These are phyloP conservation scores for Gossypium ekmanianum DNA, from an alignment of 345 rosid genomes.

Conservation along the genomic window DNA sequence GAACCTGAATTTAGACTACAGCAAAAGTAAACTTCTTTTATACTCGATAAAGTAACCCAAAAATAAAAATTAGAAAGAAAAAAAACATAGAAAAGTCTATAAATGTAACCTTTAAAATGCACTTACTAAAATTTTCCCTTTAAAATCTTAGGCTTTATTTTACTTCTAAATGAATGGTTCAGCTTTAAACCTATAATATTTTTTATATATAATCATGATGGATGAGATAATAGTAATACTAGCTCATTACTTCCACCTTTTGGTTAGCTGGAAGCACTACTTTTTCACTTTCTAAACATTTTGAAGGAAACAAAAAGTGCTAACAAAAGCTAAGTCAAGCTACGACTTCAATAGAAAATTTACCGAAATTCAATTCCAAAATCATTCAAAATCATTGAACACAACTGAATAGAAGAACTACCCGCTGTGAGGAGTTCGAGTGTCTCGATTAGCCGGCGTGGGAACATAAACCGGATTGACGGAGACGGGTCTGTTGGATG, in stretches of 20 bases:
- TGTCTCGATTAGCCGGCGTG: constrained; percentile 58
- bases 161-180: not conserved
- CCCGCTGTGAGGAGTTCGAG: constrained; percentile 98
- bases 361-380: not conserved
- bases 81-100: not conserved
- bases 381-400: not conserved
- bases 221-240: not conserved
- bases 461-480: constrained; percentile 58
- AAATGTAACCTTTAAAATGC: not conserved
- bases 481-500: constrained; percentile 18
- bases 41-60: not conserved
- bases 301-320: not conserved
- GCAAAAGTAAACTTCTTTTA: not conserved
- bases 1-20: not conserved
- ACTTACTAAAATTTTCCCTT: not conserved
- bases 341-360: not conserved
- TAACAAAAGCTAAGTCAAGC: not conserved
- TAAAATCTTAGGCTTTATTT: not conserved
- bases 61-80: not conserved
- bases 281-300: not conserved
- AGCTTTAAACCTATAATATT: not conserved
- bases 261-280: no score
- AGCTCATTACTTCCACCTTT: not conserved
- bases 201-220: not conserved
- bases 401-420: constrained; percentile 18